Percentiles rank a stretch among this genome's conserved stretches.
These are phyloP conservation scores for Fusarium pseudoanthophilum DNA, from an alignment of 2,329 filamentous ascomycete genomes.

Conservation along the genomic window DNA sequence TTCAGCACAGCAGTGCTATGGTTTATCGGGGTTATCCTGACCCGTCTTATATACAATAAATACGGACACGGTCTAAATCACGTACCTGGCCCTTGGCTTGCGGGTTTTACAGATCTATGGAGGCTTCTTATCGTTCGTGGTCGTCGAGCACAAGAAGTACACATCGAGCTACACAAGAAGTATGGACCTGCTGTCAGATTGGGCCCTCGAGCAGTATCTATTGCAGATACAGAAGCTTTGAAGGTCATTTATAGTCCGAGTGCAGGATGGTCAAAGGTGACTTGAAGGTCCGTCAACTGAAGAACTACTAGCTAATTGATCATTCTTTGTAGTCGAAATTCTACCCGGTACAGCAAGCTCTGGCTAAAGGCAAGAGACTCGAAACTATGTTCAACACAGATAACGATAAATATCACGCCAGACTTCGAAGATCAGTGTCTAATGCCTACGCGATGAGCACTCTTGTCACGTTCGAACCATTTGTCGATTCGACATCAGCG, in stretches of 20 bases:
- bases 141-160: constrained; percentile 19
- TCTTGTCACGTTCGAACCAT: constrained; percentile 52
- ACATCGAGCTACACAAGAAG: constrained; percentile 18
- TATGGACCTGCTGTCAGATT: constrained; percentile 20
- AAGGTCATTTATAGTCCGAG: constrained; percentile 18
- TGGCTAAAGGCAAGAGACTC: constrained; percentile 43
- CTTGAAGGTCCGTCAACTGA: neutral
- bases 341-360: constrained; percentile 45
- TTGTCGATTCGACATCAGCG: constrained; percentile 48
- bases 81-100: constrained; percentile 13
- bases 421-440: constrained; percentile 52
- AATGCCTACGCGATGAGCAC: constrained; percentile 54
- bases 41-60: constrained; percentile 11
- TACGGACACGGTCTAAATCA: constrained; percentile 16
- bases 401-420: constrained; percentile 54
- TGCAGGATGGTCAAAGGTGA: constrained; percentile 11
- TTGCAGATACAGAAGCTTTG: constrained; percentile 4
- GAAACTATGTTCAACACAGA: constrained; percentile 51
- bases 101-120: constrained; percentile 24
- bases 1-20: neutral
- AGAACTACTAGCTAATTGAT: neutral
- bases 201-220: constrained; percentile 9
- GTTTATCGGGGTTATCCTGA: neutral
- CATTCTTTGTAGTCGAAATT: constrained; percentile 32
- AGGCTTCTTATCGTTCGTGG: constrained; percentile 14